Evolutionary conservation across 257 asterid genomes (phyloP), one percentile per base, ranked within the genome.

Genomic region (Rhazya stricta): DNA sequence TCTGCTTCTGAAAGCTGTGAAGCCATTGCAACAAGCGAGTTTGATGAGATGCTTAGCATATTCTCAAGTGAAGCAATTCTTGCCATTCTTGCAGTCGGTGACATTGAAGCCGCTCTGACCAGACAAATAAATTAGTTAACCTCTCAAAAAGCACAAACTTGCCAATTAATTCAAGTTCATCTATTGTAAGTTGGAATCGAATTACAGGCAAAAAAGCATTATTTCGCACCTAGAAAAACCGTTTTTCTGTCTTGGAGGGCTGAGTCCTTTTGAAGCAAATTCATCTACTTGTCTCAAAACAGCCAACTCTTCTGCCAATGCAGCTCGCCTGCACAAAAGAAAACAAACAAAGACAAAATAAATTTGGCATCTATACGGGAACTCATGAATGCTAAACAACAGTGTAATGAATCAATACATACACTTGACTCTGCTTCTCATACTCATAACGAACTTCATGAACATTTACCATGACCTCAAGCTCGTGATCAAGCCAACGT

Each of bases 401-500:
- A 57, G 67, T 34, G 37, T 6, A 8, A 25, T 74, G 41, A 79
- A 82, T 62, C 60, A 72, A 66, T 71, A 87, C 99, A 57, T 93
- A 95, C 99, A 95, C 99, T 91, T 93, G 96, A 77, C 96, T 89
- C 83, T 95, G 99, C 91, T 90, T 95, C 97, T 95, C 99, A 65
- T 93, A 95, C 81, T 95, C 99, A 25, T 82, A 90, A 56, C 99
- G 99, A 79, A 95, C 99, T 95, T 95, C 99, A 78, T 95, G 99
- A 82, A 95, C 90, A 85, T 95, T 90, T 83, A 95, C 98, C 98
- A 89, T 85, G 77, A 95, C 96, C 82, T 95, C 99, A 41, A 95
- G 95, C 85, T 95, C 99, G 29, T 95, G 98, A 82, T 91, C 98
- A 79, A 95, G 90, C 98, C 98, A 95, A 50, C 96, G 91, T 61